Conservation (phyloP, 345 rosid genomes). For the Toxicodendron radicans region DNA sequence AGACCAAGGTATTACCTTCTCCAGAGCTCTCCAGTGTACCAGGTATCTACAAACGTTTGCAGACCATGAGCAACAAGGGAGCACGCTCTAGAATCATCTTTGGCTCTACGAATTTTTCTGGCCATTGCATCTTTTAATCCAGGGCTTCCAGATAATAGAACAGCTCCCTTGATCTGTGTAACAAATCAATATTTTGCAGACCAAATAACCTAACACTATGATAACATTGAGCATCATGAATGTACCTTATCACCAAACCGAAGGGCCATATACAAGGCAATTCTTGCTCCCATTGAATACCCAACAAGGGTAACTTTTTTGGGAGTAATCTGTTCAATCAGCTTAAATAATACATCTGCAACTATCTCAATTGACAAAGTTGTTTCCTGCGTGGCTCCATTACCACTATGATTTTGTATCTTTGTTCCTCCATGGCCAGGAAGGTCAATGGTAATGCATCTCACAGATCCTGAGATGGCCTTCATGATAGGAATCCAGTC, state of each 20-base stretch:
- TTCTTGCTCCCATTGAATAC: slow-evolving; percentile 95
- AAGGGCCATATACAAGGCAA: slow-evolving; percentile 80
- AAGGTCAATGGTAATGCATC: slow-evolving; percentile 86
- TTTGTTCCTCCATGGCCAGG: slow-evolving; percentile 88
- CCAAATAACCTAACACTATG: background rate
- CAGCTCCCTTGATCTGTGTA: slow-evolving; percentile 68
- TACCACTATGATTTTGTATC: slow-evolving; percentile 27
- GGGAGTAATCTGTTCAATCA: slow-evolving; percentile 55
- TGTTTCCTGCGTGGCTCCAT: slow-evolving; percentile 27
- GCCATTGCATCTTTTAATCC: slow-evolving; percentile 50
- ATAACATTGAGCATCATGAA: slow-evolving; percentile 13
- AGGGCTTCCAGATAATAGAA: slow-evolving; percentile 86
- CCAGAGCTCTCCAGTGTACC: slow-evolving; percentile 85
- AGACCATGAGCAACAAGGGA: slow-evolving; percentile 60
- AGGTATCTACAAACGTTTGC: slow-evolving; percentile 52
- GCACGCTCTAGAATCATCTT: slow-evolving; percentile 67
- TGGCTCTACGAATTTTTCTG: slow-evolving; percentile 70
- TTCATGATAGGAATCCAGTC: slow-evolving; percentile 92
- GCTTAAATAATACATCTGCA: slow-evolving; percentile 40
- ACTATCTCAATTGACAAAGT: slow-evolving; percentile 59
- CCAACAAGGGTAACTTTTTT: slow-evolving; percentile 67
- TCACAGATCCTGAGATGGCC: slow-evolving; percentile 64
- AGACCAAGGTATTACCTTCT: slow-evolving; percentile 50
- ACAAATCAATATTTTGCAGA: slow-evolving; percentile 11
- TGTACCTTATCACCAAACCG: slow-evolving; percentile 57